Percentiles rank a stretch among this genome's conserved stretches.
Evolutionary conservation across 805 yeast species (phyloP).

Genomic region (Metschnikowia dekortorum): DNA sequence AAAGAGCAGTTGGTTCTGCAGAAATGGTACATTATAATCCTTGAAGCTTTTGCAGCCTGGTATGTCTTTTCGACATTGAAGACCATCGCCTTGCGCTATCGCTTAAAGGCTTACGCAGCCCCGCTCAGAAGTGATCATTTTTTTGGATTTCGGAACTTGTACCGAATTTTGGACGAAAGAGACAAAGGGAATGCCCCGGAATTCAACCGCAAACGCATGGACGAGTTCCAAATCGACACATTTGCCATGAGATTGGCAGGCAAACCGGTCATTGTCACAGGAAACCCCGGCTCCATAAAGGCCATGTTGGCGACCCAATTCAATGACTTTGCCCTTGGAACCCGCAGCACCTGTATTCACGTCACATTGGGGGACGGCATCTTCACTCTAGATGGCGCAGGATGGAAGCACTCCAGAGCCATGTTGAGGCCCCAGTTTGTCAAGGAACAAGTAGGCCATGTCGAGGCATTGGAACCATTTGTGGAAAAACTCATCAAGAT

Average conservation of each 20-base stretch:
- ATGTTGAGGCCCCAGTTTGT: constrained; percentile 28
- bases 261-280: constrained; percentile 9
- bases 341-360: constrained; percentile 19
- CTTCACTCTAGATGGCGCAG: constrained; percentile 25
- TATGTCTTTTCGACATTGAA: background rate
- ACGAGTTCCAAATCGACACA: constrained; percentile 3
- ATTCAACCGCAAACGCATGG: constrained; percentile 7
- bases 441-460: constrained; percentile 25
- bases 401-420: constrained; percentile 26
- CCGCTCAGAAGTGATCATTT: constrained; percentile 9
- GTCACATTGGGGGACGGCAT: constrained; percentile 25
- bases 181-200: constrained; percentile 10
- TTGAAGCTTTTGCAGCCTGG: constrained; percentile 2
- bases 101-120: constrained; percentile 9
- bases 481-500: constrained; percentile 17
- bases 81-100: constrained; percentile 1
- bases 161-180: constrained; percentile 3
- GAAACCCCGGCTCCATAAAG: constrained; percentile 24
- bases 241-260: constrained; percentile 10
- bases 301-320: constrained; percentile 27
- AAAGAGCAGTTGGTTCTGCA: constrained; percentile 5
- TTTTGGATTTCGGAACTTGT: constrained; percentile 11
- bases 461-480: constrained; percentile 23
- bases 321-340: constrained; percentile 22
- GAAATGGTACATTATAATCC: constrained; percentile 6